phyloP scores from a whole-genome alignment of 2,329 filamentous ascomycete species.

The Aspergillus chevalieri region DNA sequence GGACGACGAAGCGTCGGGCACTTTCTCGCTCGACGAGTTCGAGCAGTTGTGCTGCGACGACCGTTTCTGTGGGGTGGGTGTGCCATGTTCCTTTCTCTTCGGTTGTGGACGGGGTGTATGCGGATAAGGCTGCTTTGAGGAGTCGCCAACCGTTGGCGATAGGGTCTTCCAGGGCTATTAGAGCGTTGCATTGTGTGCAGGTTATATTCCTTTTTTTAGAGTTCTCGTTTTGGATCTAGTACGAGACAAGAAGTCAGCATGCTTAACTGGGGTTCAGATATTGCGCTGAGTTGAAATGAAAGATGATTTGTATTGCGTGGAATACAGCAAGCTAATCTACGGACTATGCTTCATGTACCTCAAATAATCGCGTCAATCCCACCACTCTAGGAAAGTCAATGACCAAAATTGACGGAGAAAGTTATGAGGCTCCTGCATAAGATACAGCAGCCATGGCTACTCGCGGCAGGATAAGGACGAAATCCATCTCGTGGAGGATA shows the following conservation, averaged over 20 bases:
- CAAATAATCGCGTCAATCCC: slow-evolving; percentile 28
- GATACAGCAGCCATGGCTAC: not conserved
- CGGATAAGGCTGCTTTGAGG: slow-evolving; percentile 43
- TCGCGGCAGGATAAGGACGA: slow-evolving; percentile 10
- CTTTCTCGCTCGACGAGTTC: slow-evolving; percentile 52
- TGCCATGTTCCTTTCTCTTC: slow-evolving; percentile 24
- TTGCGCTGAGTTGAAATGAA: not conserved
- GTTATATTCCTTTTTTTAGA: slow-evolving; percentile 27
- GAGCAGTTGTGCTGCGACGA: slow-evolving; percentile 51
- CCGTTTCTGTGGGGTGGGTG: slow-evolving; percentile 27
- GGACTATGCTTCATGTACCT: slow-evolving; percentile 28
- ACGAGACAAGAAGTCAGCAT: slow-evolving; percentile 6
- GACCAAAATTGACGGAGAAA: slow-evolving; percentile 17
- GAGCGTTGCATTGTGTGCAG: slow-evolving; percentile 25
- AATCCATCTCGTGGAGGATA: slow-evolving; percentile 36
- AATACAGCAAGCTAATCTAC: not conserved
- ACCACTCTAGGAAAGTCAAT: slow-evolving; percentile 16
- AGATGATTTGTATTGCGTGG: not conserved
- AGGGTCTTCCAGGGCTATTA: slow-evolving; percentile 36
- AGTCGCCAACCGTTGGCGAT: slow-evolving; percentile 43
- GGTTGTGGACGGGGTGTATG: slow-evolving; percentile 5
- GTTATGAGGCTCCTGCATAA: slow-evolving; percentile 10
- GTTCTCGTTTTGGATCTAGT: slow-evolving; percentile 20
- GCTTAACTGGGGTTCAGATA: not conserved
- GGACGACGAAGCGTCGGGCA: slow-evolving; percentile 50